Conservation (phyloP, 78 protist genomes). For the Chrysochromulina tobinii region DNA sequence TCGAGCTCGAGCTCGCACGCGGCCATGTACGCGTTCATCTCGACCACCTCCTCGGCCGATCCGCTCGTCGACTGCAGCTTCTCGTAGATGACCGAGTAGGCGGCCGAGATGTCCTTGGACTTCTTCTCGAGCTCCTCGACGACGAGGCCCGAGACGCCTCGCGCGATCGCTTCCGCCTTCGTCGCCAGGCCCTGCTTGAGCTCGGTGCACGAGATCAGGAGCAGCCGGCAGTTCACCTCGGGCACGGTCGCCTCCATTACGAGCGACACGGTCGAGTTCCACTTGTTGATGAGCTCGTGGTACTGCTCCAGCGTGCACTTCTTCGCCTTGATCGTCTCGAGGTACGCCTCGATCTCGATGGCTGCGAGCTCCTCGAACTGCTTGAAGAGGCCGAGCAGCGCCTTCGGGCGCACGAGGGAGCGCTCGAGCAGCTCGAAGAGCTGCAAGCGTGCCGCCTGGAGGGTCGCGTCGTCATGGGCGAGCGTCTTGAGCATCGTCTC, state of each 20-base stretch:
- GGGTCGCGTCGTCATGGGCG: not conserved
- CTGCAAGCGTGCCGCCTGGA: not conserved
- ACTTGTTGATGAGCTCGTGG: not conserved
- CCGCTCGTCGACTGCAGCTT: not conserved
- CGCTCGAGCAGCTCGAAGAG: not conserved
- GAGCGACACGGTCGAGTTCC: not conserved
- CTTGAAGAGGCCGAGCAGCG: not conserved
- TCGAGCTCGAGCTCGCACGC: not conserved
- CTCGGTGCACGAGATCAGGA: not conserved
- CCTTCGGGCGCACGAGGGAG: not conserved
- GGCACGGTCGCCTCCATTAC: not conserved
- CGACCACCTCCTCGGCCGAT: not conserved
- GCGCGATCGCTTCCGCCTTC: not conserved
- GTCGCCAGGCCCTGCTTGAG: not conserved
- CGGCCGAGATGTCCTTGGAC: not conserved
- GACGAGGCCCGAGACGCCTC: not conserved
- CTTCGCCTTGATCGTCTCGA: not conserved
- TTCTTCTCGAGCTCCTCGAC: not conserved
- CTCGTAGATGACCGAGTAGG: not conserved
- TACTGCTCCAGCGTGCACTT: not conserved
- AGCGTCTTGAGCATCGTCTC: not conserved
- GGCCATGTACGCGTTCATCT: not conserved
- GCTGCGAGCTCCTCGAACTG: not conserved
- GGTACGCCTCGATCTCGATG: not conserved
- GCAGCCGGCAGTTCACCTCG: constrained; percentile 1